Conservation (phyloP, 352 stramenopile genomes). For the Pythium folliculosum region DNA sequence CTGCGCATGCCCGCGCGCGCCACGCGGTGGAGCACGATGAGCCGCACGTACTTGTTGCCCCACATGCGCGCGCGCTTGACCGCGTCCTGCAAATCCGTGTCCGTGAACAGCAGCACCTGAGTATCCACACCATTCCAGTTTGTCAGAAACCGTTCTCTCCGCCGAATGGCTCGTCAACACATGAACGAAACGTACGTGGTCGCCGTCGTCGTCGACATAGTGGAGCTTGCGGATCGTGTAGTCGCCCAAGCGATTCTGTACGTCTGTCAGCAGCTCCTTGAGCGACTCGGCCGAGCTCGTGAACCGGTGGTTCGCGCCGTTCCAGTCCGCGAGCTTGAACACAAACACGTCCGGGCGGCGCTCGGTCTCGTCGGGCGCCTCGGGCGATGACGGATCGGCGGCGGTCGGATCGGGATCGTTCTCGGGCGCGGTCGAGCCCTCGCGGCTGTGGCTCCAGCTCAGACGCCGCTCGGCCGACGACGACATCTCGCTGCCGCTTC, state of each 20-base stretch:
- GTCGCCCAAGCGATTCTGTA: slow-evolving; percentile 73
- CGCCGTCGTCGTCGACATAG: slow-evolving; percentile 82
- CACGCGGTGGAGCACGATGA: slow-evolving; percentile 64
- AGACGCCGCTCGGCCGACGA: slow-evolving; percentile 11
- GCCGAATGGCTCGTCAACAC: no score
- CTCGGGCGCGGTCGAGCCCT: slow-evolving; percentile 4
- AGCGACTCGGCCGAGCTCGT: slow-evolving; percentile 80
- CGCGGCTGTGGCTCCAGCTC: slow-evolving; percentile 22
- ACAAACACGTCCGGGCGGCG: slow-evolving; percentile 63
- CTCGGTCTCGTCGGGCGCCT: slow-evolving; percentile 30
- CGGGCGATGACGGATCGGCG: slow-evolving; percentile 25
- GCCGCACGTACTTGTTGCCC: slow-evolving; percentile 83
- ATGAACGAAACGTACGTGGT: no score
- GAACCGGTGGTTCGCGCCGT: slow-evolving; percentile 84
- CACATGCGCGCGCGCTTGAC: slow-evolving; percentile 75
- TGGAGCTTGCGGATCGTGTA: slow-evolving; percentile 76
- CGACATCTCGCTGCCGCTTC: slow-evolving; percentile 16
- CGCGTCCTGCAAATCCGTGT: slow-evolving; percentile 80
- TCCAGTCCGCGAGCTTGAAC: slow-evolving; percentile 83
- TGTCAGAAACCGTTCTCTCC: no score
- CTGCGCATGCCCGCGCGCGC: slow-evolving; percentile 26
- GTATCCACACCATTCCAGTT: no score
- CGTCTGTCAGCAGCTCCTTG: slow-evolving; percentile 66
- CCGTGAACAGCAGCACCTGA: slow-evolving; percentile 74
- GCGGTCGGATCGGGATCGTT: slow-evolving; percentile 13